Evolutionary conservation across 371 early-diverging fungal genomes (phyloP).

Genomic region (Umbelopsis sp.): DNA sequence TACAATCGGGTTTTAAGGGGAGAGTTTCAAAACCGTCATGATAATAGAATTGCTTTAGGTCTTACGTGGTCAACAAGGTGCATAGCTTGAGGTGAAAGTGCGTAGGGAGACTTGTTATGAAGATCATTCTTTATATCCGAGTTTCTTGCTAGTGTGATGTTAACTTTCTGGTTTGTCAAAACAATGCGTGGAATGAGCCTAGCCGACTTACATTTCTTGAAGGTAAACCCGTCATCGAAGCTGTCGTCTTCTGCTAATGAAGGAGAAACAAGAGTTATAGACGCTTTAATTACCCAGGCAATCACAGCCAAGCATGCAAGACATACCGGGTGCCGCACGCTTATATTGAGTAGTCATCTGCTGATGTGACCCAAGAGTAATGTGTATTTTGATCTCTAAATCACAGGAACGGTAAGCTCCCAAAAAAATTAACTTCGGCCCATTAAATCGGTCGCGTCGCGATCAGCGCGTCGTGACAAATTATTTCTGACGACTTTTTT

Average conservation of each 20-base stretch:
- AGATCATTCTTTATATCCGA: constrained; percentile 2
- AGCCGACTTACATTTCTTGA: background rate
- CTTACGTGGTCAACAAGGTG: background rate
- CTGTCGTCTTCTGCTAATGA: constrained; percentile 7
- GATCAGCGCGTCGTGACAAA: background rate
- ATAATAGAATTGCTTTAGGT: background rate
- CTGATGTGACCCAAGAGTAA: background rate
- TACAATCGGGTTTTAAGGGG: too few relatives aligned
- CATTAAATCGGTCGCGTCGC: background rate
- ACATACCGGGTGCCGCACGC: constrained; percentile 9
- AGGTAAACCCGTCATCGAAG: constrained; percentile 10
- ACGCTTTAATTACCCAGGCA: too few relatives aligned
- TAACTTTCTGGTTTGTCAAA: too few relatives aligned
- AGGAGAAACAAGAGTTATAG: too few relatives aligned
- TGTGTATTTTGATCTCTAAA: background rate
- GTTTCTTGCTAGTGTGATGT: background rate
- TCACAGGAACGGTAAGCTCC: background rate
- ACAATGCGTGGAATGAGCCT: background rate
- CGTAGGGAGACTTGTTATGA: background rate
- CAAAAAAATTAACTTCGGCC: background rate
- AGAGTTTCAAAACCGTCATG: too few relatives aligned
- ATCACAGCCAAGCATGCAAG: background rate
- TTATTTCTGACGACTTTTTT: background rate
- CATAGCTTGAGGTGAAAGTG: background rate
- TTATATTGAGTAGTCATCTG: background rate